A percentile compares a stretch with the other conserved stretches of the same genome.
phyloP scores from a whole-genome alignment of 2,329 filamentous ascomycete genomes.

The Neobulgaria alba region DNA sequence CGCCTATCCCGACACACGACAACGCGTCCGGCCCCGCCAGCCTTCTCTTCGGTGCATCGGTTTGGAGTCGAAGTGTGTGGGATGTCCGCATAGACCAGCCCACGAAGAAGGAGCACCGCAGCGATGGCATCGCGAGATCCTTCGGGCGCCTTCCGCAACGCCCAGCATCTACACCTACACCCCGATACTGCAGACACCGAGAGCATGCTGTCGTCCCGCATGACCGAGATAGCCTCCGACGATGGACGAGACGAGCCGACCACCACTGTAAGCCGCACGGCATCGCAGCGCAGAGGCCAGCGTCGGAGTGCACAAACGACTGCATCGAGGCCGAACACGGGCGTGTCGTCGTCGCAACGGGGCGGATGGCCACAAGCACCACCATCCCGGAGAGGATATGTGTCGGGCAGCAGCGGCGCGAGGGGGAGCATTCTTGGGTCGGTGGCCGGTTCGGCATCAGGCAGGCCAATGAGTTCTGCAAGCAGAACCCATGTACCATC shows the following conservation, averaged over 20 bases:
- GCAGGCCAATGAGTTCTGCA: conserved; percentile 55
- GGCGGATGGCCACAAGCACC: conserved; percentile 43
- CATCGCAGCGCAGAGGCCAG: conserved; percentile 27
- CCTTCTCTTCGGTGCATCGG: too few species aligned
- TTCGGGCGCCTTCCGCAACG: conserved; percentile 2
- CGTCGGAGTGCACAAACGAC: conserved; percentile 33
- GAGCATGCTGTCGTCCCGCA: conserved; percentile 45
- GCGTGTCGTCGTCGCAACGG: conserved; percentile 42
- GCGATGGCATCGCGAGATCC: conserved; percentile 21
- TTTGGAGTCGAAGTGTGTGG: too few species aligned
- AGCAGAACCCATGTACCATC: conserved; percentile 85
- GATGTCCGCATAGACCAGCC: conserved; percentile 12
- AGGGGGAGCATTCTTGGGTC: conserved; percentile 24
- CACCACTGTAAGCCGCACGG: conserved; percentile 16
- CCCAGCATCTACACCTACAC: not conserved
- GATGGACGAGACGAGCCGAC: conserved; percentile 38
- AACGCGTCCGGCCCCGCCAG: too few species aligned
- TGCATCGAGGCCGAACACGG: conserved; percentile 47
- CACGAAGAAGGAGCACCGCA: conserved; percentile 5
- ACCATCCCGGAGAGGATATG: conserved; percentile 42
- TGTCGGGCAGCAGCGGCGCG: conserved; percentile 19
- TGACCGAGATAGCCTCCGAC: conserved; percentile 47
- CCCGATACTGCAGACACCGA: conserved; percentile 31
- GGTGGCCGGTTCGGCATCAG: conserved; percentile 36
- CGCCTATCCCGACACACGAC: too few species aligned